A percentile compares a stretch with the other conserved stretches of the same genome.
Conservation (phyloP, 768 basidiomycete species). For the Russula virescens region DNA sequence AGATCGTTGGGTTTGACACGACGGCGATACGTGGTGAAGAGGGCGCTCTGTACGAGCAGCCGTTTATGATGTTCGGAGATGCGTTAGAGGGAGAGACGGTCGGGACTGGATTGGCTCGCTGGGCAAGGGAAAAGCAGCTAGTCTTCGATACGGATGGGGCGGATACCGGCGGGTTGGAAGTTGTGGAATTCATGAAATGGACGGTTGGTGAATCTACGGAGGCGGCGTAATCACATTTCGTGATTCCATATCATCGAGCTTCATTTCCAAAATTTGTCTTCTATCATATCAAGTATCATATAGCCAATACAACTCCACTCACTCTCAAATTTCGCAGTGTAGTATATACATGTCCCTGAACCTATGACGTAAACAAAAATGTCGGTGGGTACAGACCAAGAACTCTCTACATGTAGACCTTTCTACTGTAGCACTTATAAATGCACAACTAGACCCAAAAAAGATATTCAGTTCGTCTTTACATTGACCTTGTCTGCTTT, state of each 20-base stretch:
- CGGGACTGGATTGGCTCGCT: slow-evolving; percentile 15
- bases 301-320: neutral
- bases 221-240: neutral
- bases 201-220: slow-evolving; percentile 15
- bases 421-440: too few species aligned
- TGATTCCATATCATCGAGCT: neutral
- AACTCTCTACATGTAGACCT: neutral
- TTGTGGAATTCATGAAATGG: slow-evolving; percentile 22
- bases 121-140: slow-evolving; percentile 20
- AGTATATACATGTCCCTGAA: neutral
- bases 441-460: neutral
- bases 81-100: slow-evolving; percentile 20
- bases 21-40: slow-evolving; percentile 13
- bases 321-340: neutral
- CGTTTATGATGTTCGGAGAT: slow-evolving; percentile 22
- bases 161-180: slow-evolving; percentile 12
- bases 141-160: slow-evolving; percentile 13
- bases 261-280: neutral
- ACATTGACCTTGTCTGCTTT: neutral
- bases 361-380: neutral
- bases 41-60: slow-evolving; percentile 22
- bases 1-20: slow-evolving; percentile 24
- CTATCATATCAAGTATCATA: neutral
- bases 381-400: neutral
- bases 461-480: neutral